Evolutionary conservation across 2,329 filamentous ascomycete species (phyloP).

Genomic region (Chaetomium olivaceum): DNA sequence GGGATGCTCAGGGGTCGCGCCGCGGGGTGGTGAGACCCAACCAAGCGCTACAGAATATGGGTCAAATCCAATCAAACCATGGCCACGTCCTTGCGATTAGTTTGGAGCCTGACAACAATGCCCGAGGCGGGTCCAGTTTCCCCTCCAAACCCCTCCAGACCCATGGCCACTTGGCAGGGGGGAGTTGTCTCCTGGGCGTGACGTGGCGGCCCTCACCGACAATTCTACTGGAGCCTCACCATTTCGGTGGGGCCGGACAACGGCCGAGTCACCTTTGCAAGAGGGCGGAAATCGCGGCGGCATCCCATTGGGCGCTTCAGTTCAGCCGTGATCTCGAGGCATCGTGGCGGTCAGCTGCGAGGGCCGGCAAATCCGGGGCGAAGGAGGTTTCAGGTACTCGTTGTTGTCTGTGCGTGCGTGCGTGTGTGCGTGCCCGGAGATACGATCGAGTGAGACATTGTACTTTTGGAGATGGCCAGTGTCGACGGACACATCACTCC

Average conservation of each 20-base stretch:
- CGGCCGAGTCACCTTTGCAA: conserved; percentile 1
- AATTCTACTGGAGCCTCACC: conserved; percentile 19
- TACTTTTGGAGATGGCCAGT: not conserved
- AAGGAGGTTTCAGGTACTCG: not conserved
- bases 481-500: not conserved
- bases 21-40: conserved; percentile 9
- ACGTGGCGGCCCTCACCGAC: conserved; percentile 24
- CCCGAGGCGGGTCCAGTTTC: conserved; percentile 10
- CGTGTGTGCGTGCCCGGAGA: not conserved
- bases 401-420: not conserved
- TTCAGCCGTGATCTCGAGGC: conserved; percentile 5
- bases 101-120: conserved; percentile 24
- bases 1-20: not conserved
- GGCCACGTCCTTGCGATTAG: conserved; percentile 12
- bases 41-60: conserved; percentile 17
- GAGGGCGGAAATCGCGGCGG: conserved; percentile 17
- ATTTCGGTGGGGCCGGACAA: conserved; percentile 12
- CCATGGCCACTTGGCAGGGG: conserved; percentile 19
- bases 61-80: conserved; percentile 13
- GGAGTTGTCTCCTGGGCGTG: conserved; percentile 8
- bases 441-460: not conserved
- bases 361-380: not conserved
- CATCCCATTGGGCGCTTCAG: conserved; percentile 13
- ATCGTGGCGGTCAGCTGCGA: conserved; percentile 21
- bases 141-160: not conserved